Evolutionary conservation across 805 yeast genomes (phyloP), one percentile per base, ranked within the genome.

Genomic region (Myxozyma lipomycoides): DNA sequence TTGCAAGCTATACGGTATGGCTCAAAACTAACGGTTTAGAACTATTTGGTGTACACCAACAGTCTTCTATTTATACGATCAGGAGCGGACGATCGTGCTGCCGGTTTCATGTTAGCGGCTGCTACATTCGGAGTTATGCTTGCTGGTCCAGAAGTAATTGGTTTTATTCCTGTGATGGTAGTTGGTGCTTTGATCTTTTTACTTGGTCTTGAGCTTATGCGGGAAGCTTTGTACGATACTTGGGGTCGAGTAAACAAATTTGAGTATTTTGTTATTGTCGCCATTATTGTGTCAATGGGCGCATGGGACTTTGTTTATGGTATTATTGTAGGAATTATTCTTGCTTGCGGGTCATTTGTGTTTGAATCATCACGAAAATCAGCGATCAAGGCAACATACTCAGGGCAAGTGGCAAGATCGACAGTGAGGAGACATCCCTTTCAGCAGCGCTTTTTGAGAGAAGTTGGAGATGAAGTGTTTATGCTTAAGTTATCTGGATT

Each of bases 291-390:
- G 26, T 83, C 90, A 0, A 93, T 93, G 98, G 98, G 98, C 2
- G 82, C 85, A 1, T 84, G 87, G 77, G 98, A 93, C 70, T 93
- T 93, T 66, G 98, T 93, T 7, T 78, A 82, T 58, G 98, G 98
- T 51, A 87, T 93, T 26, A 70, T 91, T 49, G 90, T 84, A 18
- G 98, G 98, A 43, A 84, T 91, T 23, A 71, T 93, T 32, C 74
- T 93, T 48, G 98, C 98, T 0, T 90, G 96, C 66, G 77, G 91
- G 62, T 85, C 93, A n/a, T 93, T 90, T 71, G 87, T 93, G n/a
- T 84, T 90, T 43, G 95, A 86, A 58, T 93, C 95, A 19, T 89
- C 95, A 1, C 78, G 87, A 38, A 77, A 82, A 40, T 87, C 93
- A 26, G 89, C 91, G 15, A 80, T 93, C 19, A 78, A 80, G 54